Conservation (phyloP, 2,329 filamentous ascomycete genomes). For the Chaetomium globosum region DNA sequence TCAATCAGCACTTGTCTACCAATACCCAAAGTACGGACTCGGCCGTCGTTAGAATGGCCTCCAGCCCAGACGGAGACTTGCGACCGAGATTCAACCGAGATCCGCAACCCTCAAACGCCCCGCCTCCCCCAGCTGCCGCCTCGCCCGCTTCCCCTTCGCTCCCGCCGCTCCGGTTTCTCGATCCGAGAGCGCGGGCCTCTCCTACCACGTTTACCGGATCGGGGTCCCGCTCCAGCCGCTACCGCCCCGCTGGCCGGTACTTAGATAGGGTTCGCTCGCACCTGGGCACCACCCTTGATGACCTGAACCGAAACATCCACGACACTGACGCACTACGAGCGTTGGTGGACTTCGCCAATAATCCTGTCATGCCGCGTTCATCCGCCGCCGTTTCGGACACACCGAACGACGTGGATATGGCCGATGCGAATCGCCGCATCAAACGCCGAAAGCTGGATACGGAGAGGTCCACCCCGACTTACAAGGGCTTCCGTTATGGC, state of each 20-base stretch:
- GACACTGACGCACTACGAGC: constrained; percentile 50
- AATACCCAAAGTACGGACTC: constrained; percentile 28
- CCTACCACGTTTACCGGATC: constrained; percentile 37
- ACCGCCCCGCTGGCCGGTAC: constrained; percentile 38
- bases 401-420: constrained; percentile 45
- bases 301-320: constrained; percentile 47
- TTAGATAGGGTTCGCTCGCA: constrained; percentile 37
- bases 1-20: constrained; percentile 24
- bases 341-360: constrained; percentile 45
- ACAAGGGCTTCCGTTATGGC: constrained; percentile 73
- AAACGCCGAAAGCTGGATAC: constrained; percentile 74
- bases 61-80: constrained; percentile 42
- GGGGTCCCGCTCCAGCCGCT: constrained; percentile 33
- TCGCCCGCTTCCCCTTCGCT: constrained; percentile 39
- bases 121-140: constrained; percentile 34
- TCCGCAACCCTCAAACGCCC: constrained; percentile 34
- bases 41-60: constrained; percentile 43
- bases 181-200: constrained; percentile 37
- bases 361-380: constrained; percentile 39
- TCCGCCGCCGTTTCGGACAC: constrained; percentile 43
- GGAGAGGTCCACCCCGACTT: constrained; percentile 55
- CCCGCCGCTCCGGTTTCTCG: constrained; percentile 45
- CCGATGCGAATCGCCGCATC: constrained; percentile 55
- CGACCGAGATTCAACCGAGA: constrained; percentile 45
- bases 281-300: constrained; percentile 40